Percentiles rank a stretch among this genome's conserved stretches.
These are phyloP conservation scores for Hyphopichia burtonii DNA, from an alignment of 1,139 yeast species.

Conservation along the genomic window DNA sequence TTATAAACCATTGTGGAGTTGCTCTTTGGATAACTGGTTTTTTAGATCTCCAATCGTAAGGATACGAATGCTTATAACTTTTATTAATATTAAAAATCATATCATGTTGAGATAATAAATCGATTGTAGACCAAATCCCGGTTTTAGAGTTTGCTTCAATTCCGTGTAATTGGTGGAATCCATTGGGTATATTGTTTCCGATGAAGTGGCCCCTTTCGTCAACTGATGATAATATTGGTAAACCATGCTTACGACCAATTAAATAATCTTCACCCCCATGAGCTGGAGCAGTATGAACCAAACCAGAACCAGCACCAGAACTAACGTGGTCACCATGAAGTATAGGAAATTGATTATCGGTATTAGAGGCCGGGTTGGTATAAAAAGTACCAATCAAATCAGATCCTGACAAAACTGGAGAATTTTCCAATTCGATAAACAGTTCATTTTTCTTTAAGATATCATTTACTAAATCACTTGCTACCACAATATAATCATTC, in stretches of 20 bases:
- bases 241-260: conserved; percentile 56
- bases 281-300: conserved; percentile 97
- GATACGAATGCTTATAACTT: conserved; percentile 76
- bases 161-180: conserved; percentile 48
- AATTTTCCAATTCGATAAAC: conserved; percentile 19
- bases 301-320: conserved; percentile 82
- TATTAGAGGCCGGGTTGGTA: conserved; percentile 44
- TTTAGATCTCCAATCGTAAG: conserved; percentile 96
- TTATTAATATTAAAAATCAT: conserved; percentile 52
- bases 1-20: conserved; percentile 96
- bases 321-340: conserved; percentile 83
- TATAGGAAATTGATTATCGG: conserved; percentile 49
- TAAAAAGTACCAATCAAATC: conserved; percentile 48
- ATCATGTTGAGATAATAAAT: conserved; percentile 37
- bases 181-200: conserved; percentile 41
- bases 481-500: conserved; percentile 50
- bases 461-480: conserved; percentile 37
- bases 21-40: conserved; percentile 93
- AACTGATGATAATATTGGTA: conserved; percentile 73
- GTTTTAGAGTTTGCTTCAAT: conserved; percentile 62
- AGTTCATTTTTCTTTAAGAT: conserved; percentile 34
- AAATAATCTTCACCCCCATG: conserved; percentile 94
- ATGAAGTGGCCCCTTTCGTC: conserved; percentile 69
- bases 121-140: conserved; percentile 38
- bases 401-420: conserved; percentile 36